Evolutionary conservation across 225 moss, liverwort and hornwort genomes (phyloP).

Genomic region (Asterella californica): DNA sequence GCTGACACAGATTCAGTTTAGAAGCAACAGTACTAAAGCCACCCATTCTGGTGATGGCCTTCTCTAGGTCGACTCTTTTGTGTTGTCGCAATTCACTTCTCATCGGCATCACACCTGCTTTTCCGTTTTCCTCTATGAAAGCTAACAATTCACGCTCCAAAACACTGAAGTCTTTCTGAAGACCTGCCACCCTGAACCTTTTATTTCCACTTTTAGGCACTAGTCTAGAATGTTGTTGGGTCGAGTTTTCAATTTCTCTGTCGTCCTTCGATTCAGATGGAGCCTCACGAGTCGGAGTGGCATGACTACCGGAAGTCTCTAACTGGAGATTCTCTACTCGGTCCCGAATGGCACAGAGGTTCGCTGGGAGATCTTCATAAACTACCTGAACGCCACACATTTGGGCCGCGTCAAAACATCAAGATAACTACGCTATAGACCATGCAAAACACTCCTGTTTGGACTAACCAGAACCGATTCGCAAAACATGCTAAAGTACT

Average conservation of each 20-base stretch:
- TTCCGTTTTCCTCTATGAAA: slow-evolving; percentile 71
- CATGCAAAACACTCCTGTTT: not conserved
- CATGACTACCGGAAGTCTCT: not conserved
- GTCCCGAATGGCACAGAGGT: slow-evolving; percentile 84
- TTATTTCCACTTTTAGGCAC: slow-evolving; percentile 31
- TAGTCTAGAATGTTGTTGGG: not conserved
- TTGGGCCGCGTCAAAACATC: not conserved
- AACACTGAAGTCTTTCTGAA: slow-evolving; percentile 73
- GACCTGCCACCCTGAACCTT: slow-evolving; percentile 59
- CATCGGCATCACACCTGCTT: slow-evolving; percentile 85
- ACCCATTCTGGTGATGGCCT: slow-evolving; percentile 80
- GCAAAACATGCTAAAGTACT: no score
- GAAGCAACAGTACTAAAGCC: slow-evolving; percentile 79
- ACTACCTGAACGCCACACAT: slow-evolving; percentile 50
- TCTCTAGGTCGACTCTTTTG: slow-evolving; percentile 92
- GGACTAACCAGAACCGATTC: not conserved
- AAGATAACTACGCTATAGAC: not conserved
- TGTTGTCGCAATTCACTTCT: slow-evolving; percentile 75
- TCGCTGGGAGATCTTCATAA: slow-evolving; percentile 91
- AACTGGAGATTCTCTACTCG: slow-evolving; percentile 57
- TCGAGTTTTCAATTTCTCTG: not conserved
- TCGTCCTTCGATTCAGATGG: slow-evolving; percentile 12
- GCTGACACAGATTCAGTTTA: slow-evolving; percentile 66
- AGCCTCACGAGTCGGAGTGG: not conserved
- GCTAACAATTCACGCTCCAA: slow-evolving; percentile 64